phyloP scores from a whole-genome alignment of 2,329 filamentous ascomycete species.

The Fusarium phyllophilum region DNA sequence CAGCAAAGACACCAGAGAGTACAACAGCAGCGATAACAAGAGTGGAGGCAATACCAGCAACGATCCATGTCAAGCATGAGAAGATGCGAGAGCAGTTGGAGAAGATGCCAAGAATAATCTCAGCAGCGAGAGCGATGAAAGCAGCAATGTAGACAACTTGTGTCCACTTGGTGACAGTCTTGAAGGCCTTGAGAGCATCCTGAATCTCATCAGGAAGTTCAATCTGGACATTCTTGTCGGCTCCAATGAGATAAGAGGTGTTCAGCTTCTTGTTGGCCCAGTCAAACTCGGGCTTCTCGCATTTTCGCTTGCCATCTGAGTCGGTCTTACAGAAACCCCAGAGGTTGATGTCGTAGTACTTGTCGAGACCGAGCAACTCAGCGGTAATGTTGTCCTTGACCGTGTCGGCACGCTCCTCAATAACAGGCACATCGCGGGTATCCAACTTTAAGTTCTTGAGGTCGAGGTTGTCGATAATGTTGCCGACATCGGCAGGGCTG shows the following conservation, averaged over 20 bases:
- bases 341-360: slow-evolving; percentile 83
- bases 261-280: slow-evolving; percentile 82
- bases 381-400: slow-evolving; percentile 64
- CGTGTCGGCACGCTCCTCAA: slow-evolving; percentile 63
- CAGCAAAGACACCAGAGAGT: slow-evolving; percentile 79
- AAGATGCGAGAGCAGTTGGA: slow-evolving; percentile 85
- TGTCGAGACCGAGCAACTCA: slow-evolving; percentile 69
- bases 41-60: slow-evolving; percentile 70
- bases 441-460: slow-evolving; percentile 32
- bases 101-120: slow-evolving; percentile 82
- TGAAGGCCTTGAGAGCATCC: slow-evolving; percentile 77
- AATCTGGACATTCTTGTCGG: slow-evolving; percentile 62
- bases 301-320: slow-evolving; percentile 65
- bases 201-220: slow-evolving; percentile 74
- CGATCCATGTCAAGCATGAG: slow-evolving; percentile 82
- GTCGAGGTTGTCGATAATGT: slow-evolving; percentile 49
- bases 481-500: slow-evolving; percentile 48
- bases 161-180: slow-evolving; percentile 81
- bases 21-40: slow-evolving; percentile 71
- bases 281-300: slow-evolving; percentile 76
- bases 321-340: slow-evolving; percentile 86
- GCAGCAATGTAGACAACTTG: slow-evolving; percentile 83
- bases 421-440: slow-evolving; percentile 40
- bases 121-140: slow-evolving; percentile 73
- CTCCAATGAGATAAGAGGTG: slow-evolving; percentile 63